Evolutionary conservation across 2,329 filamentous ascomycete genomes (phyloP).

Genomic region (Colletotrichum coccodes): DNA sequence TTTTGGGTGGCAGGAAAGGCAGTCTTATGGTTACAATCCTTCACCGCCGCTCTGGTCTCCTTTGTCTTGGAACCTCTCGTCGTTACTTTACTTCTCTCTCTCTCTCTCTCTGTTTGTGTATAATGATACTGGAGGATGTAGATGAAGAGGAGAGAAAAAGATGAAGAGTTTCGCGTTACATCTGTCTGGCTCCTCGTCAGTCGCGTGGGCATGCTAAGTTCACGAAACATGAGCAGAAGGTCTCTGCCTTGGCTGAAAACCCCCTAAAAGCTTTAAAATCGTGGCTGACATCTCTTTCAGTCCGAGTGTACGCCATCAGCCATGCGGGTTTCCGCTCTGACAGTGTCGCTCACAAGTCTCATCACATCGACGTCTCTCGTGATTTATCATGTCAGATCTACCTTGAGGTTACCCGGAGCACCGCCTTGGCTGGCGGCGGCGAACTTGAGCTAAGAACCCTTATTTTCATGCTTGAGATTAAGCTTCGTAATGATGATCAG

Average conservation of each 20-base stretch:
- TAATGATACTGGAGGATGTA: too few relatives aligned
- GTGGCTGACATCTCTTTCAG: neutral
- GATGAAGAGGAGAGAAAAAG: too few relatives aligned
- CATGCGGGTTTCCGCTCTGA: neutral
- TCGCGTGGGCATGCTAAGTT: too few relatives aligned
- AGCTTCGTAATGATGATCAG: slow-evolving; percentile 4
- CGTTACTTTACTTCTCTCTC: too few relatives aligned
- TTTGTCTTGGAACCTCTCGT: too few relatives aligned
- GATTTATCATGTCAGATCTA: slow-evolving; percentile 9
- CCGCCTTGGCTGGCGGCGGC: neutral
- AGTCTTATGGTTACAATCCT: neutral
- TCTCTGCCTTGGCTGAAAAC: neutral
- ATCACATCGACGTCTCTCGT: neutral
- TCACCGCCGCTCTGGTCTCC: neutral
- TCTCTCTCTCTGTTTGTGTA: too few relatives aligned
- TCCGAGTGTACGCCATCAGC: neutral
- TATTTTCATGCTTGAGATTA: slow-evolving; percentile 9
- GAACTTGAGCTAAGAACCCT: neutral
- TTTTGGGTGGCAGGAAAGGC: too few relatives aligned
- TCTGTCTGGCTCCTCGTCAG: neutral
- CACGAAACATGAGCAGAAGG: neutral
- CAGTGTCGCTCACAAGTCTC: neutral
- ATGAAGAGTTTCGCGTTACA: fast-evolving
- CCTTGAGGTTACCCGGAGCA: neutral
- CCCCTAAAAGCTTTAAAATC: neutral